A percentile compares a stretch with the other conserved stretches of the same genome.
Conservation (phyloP, 2,329 filamentous ascomycete genomes). For the Aspergillus fijiensis region DNA sequence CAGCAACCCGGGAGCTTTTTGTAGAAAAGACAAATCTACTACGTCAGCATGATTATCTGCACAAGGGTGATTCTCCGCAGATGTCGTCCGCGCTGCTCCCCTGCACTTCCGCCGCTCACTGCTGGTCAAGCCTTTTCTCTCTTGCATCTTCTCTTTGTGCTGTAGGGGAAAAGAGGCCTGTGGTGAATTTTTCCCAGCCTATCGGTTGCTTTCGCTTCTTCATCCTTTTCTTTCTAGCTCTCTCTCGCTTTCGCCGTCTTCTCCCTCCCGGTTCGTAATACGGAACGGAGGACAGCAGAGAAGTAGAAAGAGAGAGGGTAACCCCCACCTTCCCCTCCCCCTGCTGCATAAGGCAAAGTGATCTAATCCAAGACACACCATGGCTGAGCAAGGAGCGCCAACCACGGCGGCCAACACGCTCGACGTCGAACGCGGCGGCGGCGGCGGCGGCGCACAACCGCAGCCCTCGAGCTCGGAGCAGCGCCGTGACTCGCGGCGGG, state of each 20-base stretch:
- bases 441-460: constrained; percentile 2
- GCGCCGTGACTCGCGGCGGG: constrained; percentile 26
- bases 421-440: constrained; percentile 19
- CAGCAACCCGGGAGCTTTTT: constrained; percentile 21
- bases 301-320: background rate
- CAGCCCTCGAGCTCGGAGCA: constrained; percentile 28
- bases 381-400: constrained; percentile 23
- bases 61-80: background rate
- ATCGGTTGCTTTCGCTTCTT: background rate
- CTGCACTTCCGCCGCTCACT: constrained; percentile 2
- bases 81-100: background rate
- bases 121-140: background rate
- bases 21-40: constrained; percentile 18
- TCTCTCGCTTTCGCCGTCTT: background rate
- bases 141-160: background rate
- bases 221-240: background rate
- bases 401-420: constrained; percentile 5
- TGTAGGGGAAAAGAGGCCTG: background rate
- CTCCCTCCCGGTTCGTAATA: constrained; percentile 2
- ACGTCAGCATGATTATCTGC: constrained; percentile 36
- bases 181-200: background rate
- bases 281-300: constrained; percentile 3
- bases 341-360: constrained; percentile 10
- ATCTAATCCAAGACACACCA: constrained; percentile 9
- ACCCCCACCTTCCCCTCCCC: background rate